phyloP scores from a whole-genome alignment of 2,329 filamentous ascomycete species.

The Penicillium brasilianum region DNA sequence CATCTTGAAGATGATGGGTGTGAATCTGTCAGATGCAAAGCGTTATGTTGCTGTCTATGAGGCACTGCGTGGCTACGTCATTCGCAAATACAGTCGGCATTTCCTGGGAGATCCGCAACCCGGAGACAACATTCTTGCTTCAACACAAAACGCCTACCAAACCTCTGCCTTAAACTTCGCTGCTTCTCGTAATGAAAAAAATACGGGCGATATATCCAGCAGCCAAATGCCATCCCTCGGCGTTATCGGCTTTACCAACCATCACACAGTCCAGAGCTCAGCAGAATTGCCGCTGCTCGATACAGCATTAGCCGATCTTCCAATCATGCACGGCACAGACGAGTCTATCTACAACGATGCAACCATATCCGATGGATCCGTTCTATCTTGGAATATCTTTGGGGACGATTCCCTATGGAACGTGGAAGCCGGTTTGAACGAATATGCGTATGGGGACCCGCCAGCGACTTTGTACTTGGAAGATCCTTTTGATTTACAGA shows the following conservation, averaged over 20 bases:
- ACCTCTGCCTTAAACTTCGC: not conserved
- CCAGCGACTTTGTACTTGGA: slow-evolving; percentile 16
- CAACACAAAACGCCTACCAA: not conserved
- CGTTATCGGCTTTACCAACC: not conserved
- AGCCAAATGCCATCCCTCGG: not conserved
- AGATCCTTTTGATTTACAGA: slow-evolving; percentile 18
- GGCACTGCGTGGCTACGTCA: slow-evolving; percentile 21
- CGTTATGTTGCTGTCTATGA: slow-evolving; percentile 31
- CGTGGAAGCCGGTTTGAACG: slow-evolving; percentile 39
- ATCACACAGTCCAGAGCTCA: not conserved
- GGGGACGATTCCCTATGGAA: slow-evolving; percentile 25
- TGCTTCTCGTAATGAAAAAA: not conserved
- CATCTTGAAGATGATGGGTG: slow-evolving; percentile 22
- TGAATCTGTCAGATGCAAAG: slow-evolving; percentile 26
- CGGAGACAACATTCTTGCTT: not conserved
- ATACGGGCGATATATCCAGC: too few species aligned
- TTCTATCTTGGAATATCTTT: slow-evolving; percentile 24
- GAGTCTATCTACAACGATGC: slow-evolving; percentile 1
- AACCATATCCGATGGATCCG: slow-evolving; percentile 13
- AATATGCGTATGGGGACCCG: slow-evolving; percentile 39
- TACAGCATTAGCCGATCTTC: not conserved
- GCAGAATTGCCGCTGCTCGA: not conserved
- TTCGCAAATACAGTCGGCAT: slow-evolving; percentile 19
- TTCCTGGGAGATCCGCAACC: not conserved
- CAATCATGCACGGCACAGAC: not conserved